These are phyloP conservation scores for Fusarium oligoseptatum DNA, from an alignment of 2,329 filamentous ascomycete species.

Conservation along the genomic window DNA sequence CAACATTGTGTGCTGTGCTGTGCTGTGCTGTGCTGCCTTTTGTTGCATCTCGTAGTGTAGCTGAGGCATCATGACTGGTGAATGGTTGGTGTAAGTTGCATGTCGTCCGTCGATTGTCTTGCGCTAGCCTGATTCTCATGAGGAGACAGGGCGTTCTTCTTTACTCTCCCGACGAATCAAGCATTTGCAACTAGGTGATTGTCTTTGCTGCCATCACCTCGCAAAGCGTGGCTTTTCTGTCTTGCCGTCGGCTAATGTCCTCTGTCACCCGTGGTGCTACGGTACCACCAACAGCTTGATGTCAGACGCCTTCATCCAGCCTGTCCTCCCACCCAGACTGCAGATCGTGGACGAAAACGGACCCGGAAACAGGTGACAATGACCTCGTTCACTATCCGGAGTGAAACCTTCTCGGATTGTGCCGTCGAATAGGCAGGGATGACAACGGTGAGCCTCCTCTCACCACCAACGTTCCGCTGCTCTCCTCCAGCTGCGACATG, in stretches of 20 bases:
- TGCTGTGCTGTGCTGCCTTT: neutral
- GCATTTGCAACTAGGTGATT: constrained; percentile 10
- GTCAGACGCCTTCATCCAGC: neutral
- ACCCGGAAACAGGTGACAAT: constrained; percentile 3
- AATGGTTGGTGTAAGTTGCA: constrained; percentile 17
- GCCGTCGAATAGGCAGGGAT: neutral
- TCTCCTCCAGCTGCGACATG: constrained; percentile 3
- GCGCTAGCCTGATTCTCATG: constrained; percentile 13
- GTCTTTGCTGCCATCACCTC: constrained; percentile 1
- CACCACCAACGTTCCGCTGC: constrained; percentile 3
- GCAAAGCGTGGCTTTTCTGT: neutral
- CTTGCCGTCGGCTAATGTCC: neutral
- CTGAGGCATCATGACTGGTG: neutral
- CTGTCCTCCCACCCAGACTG: neutral
- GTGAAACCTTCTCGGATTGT: constrained; percentile 12
- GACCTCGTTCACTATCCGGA: neutral
- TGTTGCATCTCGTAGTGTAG: neutral
- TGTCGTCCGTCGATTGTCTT: constrained; percentile 6
- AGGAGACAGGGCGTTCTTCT: constrained; percentile 8
- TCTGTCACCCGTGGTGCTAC: neutral
- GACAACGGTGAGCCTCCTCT: neutral
- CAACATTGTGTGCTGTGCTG: neutral
- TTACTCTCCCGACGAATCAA: constrained; percentile 24
- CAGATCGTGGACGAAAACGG: constrained; percentile 6
- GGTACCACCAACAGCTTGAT: neutral